Evolutionary conservation across 345 rosid genomes (phyloP).

Genomic region (Hypericum perforatum): DNA sequence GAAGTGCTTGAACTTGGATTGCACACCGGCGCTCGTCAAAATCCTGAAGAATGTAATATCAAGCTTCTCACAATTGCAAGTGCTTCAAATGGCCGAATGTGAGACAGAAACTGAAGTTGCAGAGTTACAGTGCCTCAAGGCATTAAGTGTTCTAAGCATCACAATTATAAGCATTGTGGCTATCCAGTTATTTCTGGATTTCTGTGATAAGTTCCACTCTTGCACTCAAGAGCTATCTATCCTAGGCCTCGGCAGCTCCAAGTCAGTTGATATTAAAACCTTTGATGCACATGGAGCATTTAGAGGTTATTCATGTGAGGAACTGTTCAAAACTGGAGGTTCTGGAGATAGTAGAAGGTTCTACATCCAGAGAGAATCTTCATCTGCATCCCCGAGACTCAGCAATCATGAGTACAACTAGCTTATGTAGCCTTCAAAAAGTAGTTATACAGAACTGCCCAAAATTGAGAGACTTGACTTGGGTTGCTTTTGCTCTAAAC

Average conservation of each 20-base stretch:
- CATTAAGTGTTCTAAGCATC: constrained; percentile 8
- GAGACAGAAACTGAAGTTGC: constrained; percentile 9
- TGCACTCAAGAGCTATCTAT: constrained; percentile 8
- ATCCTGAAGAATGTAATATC: constrained; percentile 19
- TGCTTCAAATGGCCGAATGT: constrained; percentile 12
- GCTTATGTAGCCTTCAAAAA: too few relatives aligned
- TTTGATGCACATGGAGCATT: too few relatives aligned
- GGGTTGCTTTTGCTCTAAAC: too few relatives aligned
- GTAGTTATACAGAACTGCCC: too few relatives aligned
- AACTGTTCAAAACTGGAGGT: too few relatives aligned
- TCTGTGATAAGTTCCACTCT: not conserved
- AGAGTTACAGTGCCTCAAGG: not conserved
- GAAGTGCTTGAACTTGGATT: constrained; percentile 13
- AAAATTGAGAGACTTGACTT: too few relatives aligned
- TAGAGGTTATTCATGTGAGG: too few relatives aligned
- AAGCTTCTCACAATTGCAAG: constrained; percentile 9
- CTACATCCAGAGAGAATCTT: too few relatives aligned
- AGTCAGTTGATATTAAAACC: constrained; percentile 2
- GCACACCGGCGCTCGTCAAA: not conserved
- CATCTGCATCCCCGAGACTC: too few relatives aligned
- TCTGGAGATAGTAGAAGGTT: too few relatives aligned
- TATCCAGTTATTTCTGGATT: constrained; percentile 1
- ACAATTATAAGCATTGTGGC: constrained; percentile 1
- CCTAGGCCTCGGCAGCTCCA: not conserved
- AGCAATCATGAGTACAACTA: too few relatives aligned